phyloP scores from a whole-genome alignment of 352 stramenopile species.

The Globisporangium orthogonon region DNA sequence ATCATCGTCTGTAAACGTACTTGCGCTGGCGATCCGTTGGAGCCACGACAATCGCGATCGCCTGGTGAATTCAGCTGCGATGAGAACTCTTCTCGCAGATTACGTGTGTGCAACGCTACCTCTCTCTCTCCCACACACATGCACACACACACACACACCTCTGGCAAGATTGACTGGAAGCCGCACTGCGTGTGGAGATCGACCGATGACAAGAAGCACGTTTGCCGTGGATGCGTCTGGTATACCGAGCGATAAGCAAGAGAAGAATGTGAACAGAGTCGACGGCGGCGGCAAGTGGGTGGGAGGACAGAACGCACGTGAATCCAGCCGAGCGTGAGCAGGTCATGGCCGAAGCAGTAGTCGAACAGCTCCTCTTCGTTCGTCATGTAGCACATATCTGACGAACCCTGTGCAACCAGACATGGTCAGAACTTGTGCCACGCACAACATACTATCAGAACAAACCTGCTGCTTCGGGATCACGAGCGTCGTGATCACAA shows the following conservation, averaged over 20 bases:
- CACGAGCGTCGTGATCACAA: constrained; percentile 80
- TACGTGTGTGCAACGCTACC: neutral
- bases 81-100: neutral
- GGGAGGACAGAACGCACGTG: constrained; percentile 40
- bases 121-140: no score
- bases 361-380: constrained; percentile 87
- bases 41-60: constrained; percentile 85
- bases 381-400: constrained; percentile 83
- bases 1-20: constrained; percentile 13
- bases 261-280: neutral
- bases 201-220: constrained; percentile 86
- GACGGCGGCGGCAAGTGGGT: neutral
- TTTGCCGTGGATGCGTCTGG: constrained; percentile 83
- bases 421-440: no score
- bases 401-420: constrained; percentile 45
- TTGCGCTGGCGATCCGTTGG: constrained; percentile 61
- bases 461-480: constrained; percentile 82
- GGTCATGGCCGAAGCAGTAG: constrained; percentile 79
- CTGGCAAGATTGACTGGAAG: constrained; percentile 86
- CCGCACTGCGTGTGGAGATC: constrained; percentile 89
- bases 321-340: constrained; percentile 90
- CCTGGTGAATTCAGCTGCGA: constrained; percentile 14
- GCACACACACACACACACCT: constrained; percentile 26
- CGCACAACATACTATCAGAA: neutral
- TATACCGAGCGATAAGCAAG: neutral